A percentile compares a stretch with the other conserved stretches of the same genome.
phyloP scores from a whole-genome alignment of 1,284 basidiomycete species.

The Tylopilus sp. region DNA sequence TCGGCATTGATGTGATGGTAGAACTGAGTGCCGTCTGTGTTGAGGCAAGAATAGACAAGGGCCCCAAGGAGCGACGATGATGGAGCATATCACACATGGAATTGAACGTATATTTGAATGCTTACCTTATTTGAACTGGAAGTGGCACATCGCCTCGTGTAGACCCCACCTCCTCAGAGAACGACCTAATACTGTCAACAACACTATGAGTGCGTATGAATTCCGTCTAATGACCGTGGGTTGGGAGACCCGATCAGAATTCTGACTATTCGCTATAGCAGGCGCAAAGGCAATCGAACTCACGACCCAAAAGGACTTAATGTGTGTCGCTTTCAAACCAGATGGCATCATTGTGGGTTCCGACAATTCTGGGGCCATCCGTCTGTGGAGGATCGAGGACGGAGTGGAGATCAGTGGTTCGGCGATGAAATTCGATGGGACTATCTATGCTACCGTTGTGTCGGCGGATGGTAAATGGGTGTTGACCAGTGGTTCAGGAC shows the following conservation, averaged over 20 bases:
- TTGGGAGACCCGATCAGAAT: neutral
- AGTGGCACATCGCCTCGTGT: no score
- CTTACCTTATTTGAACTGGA: no score
- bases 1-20: no score
- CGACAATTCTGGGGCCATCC: neutral
- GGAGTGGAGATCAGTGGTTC: neutral
- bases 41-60: no score
- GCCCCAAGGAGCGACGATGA: no score
- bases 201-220: neutral
- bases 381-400: neutral
- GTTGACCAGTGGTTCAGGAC: neutral
- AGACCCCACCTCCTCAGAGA: no score
- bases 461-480: slow-evolving; percentile 12
- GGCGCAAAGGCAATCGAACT: neutral
- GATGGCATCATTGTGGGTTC: neutral
- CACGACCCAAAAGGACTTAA: neutral
- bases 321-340: neutral
- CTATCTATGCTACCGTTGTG: neutral
- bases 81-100: no score
- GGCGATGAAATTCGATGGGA: neutral
- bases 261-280: neutral
- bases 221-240: neutral
- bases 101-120: no score
- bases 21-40: no score
- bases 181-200: no score